These are phyloP conservation scores for Coniosporium apollinis DNA, from an alignment of 495 filamentous ascomycete species.

Conservation along the genomic window DNA sequence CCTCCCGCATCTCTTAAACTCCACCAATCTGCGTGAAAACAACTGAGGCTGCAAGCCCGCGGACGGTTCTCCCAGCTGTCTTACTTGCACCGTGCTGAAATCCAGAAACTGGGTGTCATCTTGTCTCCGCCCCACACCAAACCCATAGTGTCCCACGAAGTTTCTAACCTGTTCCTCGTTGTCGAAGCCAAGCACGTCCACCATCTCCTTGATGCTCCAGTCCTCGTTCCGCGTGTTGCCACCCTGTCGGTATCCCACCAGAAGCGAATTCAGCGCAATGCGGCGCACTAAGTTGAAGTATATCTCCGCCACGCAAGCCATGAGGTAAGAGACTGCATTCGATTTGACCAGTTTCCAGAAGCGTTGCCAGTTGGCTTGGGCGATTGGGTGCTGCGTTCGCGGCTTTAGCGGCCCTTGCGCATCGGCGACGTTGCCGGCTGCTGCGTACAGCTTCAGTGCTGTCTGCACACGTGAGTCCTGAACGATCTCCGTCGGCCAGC, in stretches of 20 bases:
- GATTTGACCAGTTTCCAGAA: constrained; percentile 65
- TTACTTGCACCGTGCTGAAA: constrained; percentile 10
- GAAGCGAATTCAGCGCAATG: constrained; percentile 54
- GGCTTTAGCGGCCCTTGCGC: constrained; percentile 46
- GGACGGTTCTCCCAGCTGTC: constrained; percentile 6
- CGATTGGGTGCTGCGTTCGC: constrained; percentile 34
- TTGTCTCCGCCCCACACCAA: constrained; percentile 34
- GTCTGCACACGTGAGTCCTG: constrained; percentile 40
- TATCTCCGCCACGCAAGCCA: constrained; percentile 86
- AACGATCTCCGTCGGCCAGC: constrained; percentile 44
- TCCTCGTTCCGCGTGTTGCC: constrained; percentile 41
- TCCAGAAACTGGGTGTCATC: constrained; percentile 20
- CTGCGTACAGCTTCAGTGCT: constrained; percentile 52
- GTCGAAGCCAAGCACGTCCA: constrained; percentile 55
- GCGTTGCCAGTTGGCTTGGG: constrained; percentile 45
- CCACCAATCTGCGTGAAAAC: constrained; percentile 10
- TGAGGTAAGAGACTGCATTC: constrained; percentile 61
- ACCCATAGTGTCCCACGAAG: constrained; percentile 52
- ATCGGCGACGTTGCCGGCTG: constrained; percentile 48
- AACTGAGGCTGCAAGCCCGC: constrained; percentile 8
- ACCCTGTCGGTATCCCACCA: constrained; percentile 38
- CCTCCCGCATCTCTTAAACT: constrained; percentile 12
- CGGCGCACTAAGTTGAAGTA: constrained; percentile 73
- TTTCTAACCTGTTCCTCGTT: constrained; percentile 47
- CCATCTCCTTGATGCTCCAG: constrained; percentile 52